Conservation (phyloP, 2,329 filamentous ascomycete species). For the Aspergillus fischeri region DNA sequence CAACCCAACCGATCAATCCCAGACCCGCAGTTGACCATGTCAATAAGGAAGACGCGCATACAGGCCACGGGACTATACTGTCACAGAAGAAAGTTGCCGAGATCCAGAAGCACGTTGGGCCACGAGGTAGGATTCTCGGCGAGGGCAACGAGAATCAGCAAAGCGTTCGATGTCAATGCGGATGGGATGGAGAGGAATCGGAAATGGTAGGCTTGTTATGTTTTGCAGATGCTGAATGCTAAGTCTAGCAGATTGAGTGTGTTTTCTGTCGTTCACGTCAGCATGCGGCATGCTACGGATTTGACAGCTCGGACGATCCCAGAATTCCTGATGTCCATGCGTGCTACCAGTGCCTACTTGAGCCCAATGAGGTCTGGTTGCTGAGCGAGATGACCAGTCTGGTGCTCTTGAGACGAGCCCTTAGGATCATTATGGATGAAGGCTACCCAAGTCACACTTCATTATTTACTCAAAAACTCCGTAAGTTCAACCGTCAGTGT, state of each 20-base stretch:
- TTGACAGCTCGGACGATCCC: conserved; percentile 31
- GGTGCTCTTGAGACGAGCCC: conserved; percentile 23
- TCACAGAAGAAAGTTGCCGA: conserved; percentile 13
- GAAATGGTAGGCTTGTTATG: conserved; percentile 36
- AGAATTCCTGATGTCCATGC: conserved; percentile 40
- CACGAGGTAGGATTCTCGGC: background rate
- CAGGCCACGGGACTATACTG: conserved; percentile 10
- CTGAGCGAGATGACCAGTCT: conserved; percentile 25
- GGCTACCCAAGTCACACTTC: conserved; percentile 25
- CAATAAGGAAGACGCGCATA: conserved; percentile 5
- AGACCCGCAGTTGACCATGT: conserved; percentile 2
- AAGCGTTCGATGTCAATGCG: conserved; percentile 40
- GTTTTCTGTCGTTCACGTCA: conserved; percentile 43
- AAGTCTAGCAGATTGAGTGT: conserved; percentile 38
- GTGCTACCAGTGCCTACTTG: conserved; percentile 46
- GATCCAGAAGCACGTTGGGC: conserved; percentile 12
- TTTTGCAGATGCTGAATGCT: conserved; percentile 4
- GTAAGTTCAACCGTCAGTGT: conserved; percentile 17
- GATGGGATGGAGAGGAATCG: conserved; percentile 33
- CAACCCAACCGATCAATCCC: conserved; percentile 24
- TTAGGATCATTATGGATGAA: conserved; percentile 26
- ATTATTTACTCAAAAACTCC: conserved; percentile 27
- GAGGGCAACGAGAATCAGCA: background rate
- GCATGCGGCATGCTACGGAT: conserved; percentile 47
- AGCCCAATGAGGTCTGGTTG: conserved; percentile 22